Evolutionary conservation across 2,329 filamentous ascomycete species (phyloP).

Genomic region (Trichoderma sp.): DNA sequence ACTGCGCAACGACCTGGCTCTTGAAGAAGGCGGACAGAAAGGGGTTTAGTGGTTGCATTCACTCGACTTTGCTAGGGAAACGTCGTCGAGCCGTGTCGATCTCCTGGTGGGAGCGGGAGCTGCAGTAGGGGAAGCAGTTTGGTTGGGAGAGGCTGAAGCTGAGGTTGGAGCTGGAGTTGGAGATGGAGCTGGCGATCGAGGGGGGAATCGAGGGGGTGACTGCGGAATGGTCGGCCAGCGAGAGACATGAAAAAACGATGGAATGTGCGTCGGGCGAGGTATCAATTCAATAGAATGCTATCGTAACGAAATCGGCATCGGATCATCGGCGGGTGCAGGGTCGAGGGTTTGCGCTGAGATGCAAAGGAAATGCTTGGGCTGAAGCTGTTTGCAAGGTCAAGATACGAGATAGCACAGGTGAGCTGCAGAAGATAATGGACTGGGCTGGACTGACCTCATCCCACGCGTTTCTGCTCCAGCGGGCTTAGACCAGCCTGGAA

Average conservation of each 20-base stretch:
- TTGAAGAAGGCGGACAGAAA: conserved; percentile 98
- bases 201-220: conserved; percentile 3
- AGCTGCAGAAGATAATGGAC: not conserved
- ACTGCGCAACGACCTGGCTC: conserved; percentile 88
- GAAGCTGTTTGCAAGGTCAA: not conserved
- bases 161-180: not conserved
- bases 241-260: conserved; percentile 18
- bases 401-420: not conserved
- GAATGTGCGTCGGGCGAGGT: not conserved
- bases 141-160: not conserved
- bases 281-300: not conserved
- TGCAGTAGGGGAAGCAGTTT: not conserved
- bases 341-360: not conserved
- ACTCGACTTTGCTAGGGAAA: conserved; percentile 36
- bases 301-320: not conserved
- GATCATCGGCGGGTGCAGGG: not conserved
- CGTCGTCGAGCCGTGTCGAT: conserved; percentile 28
- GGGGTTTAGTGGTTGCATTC: conserved; percentile 97
- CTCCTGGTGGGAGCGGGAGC: conserved; percentile 19
- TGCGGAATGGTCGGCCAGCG: conserved; percentile 20
- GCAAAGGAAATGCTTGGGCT: not conserved
- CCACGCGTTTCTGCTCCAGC: conserved; percentile 14
- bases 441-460: conserved; percentile 16
- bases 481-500: conserved; percentile 14
- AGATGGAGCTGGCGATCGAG: not conserved